Evolutionary conservation across 2,329 filamentous ascomycete species (phyloP).

Genomic region (Cladophialophora chaetospira): DNA sequence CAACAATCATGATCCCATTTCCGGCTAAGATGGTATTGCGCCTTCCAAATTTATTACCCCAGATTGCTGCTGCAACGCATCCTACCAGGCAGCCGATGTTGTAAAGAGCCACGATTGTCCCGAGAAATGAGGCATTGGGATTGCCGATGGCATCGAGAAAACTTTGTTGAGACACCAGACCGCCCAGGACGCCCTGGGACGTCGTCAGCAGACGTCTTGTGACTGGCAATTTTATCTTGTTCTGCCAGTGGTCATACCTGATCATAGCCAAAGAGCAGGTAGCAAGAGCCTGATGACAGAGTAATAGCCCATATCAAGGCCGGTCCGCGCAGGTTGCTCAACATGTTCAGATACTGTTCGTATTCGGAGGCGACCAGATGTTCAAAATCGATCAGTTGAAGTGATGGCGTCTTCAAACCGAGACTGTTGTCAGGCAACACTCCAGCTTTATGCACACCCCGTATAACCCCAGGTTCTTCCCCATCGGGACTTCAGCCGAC

Average conservation of each 20-base stretch:
- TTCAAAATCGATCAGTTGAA: neutral
- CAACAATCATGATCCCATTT: conserved; percentile 53
- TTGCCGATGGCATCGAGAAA: conserved; percentile 37
- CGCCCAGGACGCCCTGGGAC: conserved; percentile 40
- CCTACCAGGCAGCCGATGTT: conserved; percentile 46
- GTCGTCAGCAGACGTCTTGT: no score
- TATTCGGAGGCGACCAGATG: neutral
- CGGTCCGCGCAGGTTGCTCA: conserved; percentile 6
- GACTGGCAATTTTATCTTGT: no score
- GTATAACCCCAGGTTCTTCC: neutral
- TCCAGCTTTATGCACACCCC: neutral
- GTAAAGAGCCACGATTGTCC: conserved; percentile 53
- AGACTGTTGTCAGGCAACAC: neutral
- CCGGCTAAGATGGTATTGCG: conserved; percentile 58
- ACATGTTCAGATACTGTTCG: conserved; percentile 1
- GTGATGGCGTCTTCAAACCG: neutral
- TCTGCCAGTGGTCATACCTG: conserved; percentile 19
- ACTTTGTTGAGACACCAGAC: conserved; percentile 56
- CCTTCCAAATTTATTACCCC: conserved; percentile 41
- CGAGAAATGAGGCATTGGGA: conserved; percentile 48
- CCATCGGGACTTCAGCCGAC: no score
- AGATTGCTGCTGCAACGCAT: conserved; percentile 41
- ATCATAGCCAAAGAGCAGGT: conserved; percentile 36
- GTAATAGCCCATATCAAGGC: conserved; percentile 14
- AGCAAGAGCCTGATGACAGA: conserved; percentile 28